phyloP scores from a whole-genome alignment of 352 stramenopile genomes.

The Phytophthora pistaciae region DNA sequence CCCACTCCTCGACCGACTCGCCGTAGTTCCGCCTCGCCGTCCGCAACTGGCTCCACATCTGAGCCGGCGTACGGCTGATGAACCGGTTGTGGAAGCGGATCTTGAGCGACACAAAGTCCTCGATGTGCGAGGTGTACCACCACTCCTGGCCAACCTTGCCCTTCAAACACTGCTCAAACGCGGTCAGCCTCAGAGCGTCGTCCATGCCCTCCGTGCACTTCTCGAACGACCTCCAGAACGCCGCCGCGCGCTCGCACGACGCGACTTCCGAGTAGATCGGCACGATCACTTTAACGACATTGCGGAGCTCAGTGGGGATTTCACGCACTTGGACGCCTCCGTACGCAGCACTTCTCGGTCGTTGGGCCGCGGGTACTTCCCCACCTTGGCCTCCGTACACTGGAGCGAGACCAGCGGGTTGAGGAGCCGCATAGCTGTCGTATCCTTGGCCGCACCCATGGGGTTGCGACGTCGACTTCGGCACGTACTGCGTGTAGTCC shows the following conservation, averaged over 20 bases:
- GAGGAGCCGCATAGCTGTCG: too few species aligned
- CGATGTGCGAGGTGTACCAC: conserved; percentile 1
- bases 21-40: background rate
- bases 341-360: too few species aligned
- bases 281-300: too few species aligned
- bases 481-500: too few species aligned
- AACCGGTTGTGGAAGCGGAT: conserved; percentile 15
- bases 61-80: conserved; percentile 3
- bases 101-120: background rate
- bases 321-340: too few species aligned
- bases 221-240: conserved; percentile 13
- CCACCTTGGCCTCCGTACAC: too few species aligned
- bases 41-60: conserved; percentile 5
- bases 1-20: conserved; percentile 1
- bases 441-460: too few species aligned
- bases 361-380: too few species aligned
- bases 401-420: too few species aligned
- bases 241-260: background rate
- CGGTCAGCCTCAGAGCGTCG: background rate
- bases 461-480: too few species aligned
- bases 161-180: conserved; percentile 9
- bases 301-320: too few species aligned
- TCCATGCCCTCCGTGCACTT: background rate
- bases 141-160: background rate
- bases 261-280: conserved; percentile 6